Evolutionary conservation across 352 stramenopile genomes (phyloP).

Genomic region (Phytopythium montanum): DNA sequence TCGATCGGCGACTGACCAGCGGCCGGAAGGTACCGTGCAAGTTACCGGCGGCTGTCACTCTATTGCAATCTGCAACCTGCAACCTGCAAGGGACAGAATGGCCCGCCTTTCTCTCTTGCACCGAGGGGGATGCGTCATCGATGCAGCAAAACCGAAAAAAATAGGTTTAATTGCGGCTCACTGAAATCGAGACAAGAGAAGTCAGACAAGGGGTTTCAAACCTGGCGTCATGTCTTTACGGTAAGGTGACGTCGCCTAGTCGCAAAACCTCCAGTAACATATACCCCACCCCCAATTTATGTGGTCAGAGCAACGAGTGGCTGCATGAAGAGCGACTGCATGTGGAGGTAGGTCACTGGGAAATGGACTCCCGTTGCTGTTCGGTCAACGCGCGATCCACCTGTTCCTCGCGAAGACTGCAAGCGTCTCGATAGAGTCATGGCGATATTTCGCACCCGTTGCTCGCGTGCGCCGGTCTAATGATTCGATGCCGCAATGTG

Average conservation of each 20-base stretch:
- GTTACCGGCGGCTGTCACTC: too few relatives aligned
- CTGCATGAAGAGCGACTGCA: too few relatives aligned
- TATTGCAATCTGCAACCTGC: too few relatives aligned
- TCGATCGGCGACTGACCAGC: too few relatives aligned
- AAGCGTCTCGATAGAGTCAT: background rate
- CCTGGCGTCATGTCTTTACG: background rate
- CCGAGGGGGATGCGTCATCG: background rate
- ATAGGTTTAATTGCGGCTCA: background rate
- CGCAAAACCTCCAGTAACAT: background rate
- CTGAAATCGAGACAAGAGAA: background rate
- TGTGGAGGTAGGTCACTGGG: too few relatives aligned
- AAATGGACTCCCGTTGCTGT: background rate
- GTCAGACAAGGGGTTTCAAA: background rate
- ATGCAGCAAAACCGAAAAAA: background rate
- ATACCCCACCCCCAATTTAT: background rate
- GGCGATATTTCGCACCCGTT: background rate
- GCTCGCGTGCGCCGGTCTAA: background rate
- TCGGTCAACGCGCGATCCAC: background rate
- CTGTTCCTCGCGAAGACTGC: background rate
- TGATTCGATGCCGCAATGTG: background rate
- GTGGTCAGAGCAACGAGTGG: too few relatives aligned
- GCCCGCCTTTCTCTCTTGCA: too few relatives aligned
- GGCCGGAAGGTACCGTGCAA: too few relatives aligned
- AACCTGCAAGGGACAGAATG: too few relatives aligned
- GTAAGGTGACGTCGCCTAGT: background rate